These are phyloP conservation scores for Phanerochaete carnosa DNA, from an alignment of 768 basidiomycete species.

Conservation along the genomic window DNA sequence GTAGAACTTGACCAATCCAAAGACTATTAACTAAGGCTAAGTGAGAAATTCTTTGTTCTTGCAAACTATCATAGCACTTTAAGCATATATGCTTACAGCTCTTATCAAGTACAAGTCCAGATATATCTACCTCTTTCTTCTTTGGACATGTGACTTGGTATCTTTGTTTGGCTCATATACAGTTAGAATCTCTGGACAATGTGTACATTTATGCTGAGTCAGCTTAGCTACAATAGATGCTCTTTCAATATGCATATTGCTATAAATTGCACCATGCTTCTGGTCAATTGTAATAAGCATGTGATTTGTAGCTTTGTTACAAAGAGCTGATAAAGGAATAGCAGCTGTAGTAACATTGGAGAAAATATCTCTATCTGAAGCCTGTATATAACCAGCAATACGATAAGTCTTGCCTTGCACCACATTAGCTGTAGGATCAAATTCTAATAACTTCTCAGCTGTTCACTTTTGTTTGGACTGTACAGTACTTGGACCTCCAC, in stretches of 20 bases:
- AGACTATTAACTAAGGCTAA: slow-evolving; percentile 31
- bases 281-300: background rate
- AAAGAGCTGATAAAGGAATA: background rate
- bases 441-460: too few relatives aligned
- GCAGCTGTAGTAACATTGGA: background rate
- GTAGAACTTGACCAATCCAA: slow-evolving; percentile 35
- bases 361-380: background rate
- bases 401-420: background rate
- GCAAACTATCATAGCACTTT: background rate
- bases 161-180: background rate
- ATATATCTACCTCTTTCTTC: background rate
- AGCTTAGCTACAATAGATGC: background rate
- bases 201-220: background rate
- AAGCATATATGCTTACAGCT: background rate
- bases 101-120: background rate
- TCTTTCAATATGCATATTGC: background rate
- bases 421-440: too few relatives aligned
- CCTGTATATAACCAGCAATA: background rate
- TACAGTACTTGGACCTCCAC: too few relatives aligned
- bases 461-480: too few relatives aligned
- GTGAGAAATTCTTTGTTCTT: background rate
- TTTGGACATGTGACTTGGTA: background rate
- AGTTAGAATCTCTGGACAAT: background rate
- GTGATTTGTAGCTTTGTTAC: background rate
- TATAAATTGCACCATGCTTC: background rate